Base-by-base conservation (phyloP, 2,329 filamentous ascomycete species). In the Verticillium nonalfalfae region DNA sequence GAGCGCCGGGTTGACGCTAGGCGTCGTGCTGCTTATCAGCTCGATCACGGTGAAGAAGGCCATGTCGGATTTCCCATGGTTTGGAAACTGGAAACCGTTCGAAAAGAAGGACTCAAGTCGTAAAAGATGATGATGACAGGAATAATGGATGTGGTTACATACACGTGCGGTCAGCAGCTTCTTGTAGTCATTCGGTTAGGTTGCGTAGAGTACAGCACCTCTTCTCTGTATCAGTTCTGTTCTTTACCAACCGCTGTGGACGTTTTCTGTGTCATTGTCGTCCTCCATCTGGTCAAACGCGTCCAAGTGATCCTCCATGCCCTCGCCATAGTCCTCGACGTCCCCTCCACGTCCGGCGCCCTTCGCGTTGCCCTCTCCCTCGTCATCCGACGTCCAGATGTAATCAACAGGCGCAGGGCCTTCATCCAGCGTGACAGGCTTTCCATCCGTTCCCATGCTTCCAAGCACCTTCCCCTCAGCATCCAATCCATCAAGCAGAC, bases 1-100 rank as follows among this genome's bases (percentile, higher is more conserved):
- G n/a, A 59, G 70, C n/a, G 62, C 65, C 7, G 21, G 65, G 5
- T 39, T 67, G 2, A 65, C 55, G 26, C 55, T 56, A 11, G 26
- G 13, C 3, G 33, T 56, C n/a, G 55, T 56, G 26, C 21, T 56
- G 7, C n/a, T 21, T 7, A 13, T 56, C n/a, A 56, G 55, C 13
- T 35, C 26, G 9, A 14, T 14, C 6, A 34, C 9, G 55, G 31
- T n/a, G 13, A 21, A 56, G 55, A 56, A 34, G n/a, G 9, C 18
- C 10, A 35, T 56, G 14, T 13, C 14, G 55, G 35, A 56, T 15
- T 56, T 56, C 15, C 55, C 26, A 34, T 56, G 26, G 55, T 10
- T 56, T 13, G 21, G 55, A 1, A 13, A 34, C 11, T 34, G 55
- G 55, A n/a, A 14, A n/a, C 26, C 26, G 1, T 56, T 34, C 10